Evolutionary conservation across 306 rosid genomes (phyloP).

Genomic region (Hylodesmum podocarpum): DNA sequence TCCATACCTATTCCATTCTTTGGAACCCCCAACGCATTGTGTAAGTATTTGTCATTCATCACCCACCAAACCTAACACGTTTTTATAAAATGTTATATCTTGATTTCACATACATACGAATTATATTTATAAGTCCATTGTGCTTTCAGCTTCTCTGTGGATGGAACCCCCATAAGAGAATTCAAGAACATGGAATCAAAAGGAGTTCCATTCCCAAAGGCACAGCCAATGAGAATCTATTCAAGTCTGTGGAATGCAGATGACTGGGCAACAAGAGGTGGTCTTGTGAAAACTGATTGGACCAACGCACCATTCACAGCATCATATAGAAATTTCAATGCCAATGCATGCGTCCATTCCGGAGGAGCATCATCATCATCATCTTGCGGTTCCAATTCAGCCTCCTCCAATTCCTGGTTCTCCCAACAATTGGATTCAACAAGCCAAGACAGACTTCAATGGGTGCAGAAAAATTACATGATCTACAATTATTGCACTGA

Average conservation of each 20-base stretch:
- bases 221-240: slow-evolving; percentile 60
- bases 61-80: too few species aligned
- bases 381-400: slow-evolving; percentile 37
- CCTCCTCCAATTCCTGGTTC: slow-evolving; percentile 35
- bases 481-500: slow-evolving; percentile 62
- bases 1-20: slow-evolving; percentile 67
- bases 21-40: slow-evolving; percentile 68
- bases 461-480: slow-evolving; percentile 69
- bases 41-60: slow-evolving; percentile 28
- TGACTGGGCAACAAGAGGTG: slow-evolving; percentile 91
- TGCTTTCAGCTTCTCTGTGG: slow-evolving; percentile 57
- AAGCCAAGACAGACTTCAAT: slow-evolving; percentile 33
- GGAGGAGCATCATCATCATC: slow-evolving; percentile 38
- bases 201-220: slow-evolving; percentile 58
- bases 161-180: slow-evolving; percentile 68
- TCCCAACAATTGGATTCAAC: slow-evolving; percentile 39
- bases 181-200: slow-evolving; percentile 65
- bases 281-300: slow-evolving; percentile 73
- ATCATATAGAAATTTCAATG: slow-evolving; percentile 58
- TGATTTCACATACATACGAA: background rate
- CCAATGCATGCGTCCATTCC: slow-evolving; percentile 31
- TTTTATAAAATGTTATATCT: too few species aligned
- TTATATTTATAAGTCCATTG: too few species aligned
- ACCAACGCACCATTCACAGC: slow-evolving; percentile 59
- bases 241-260: slow-evolving; percentile 79